Evolutionary conservation across 805 yeast species (phyloP).

Genomic region (Ogataea trehalophila): DNA sequence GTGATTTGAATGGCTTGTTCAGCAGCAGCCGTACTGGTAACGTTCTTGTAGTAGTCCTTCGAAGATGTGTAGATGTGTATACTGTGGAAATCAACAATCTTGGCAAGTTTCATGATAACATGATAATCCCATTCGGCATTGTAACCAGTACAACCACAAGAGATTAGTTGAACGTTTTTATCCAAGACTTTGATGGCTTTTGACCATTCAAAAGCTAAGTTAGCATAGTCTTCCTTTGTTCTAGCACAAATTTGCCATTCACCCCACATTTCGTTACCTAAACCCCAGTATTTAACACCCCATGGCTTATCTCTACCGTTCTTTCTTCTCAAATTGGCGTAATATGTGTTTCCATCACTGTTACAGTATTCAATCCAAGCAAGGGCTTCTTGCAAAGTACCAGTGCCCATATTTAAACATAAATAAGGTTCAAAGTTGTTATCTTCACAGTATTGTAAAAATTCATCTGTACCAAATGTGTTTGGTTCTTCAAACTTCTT

Average conservation of each 20-base stretch:
- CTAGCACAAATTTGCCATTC: constrained; percentile 34
- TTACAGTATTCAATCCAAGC: constrained; percentile 34
- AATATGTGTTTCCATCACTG: constrained; percentile 28
- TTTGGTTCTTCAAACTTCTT: constrained; percentile 25
- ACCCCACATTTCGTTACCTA: constrained; percentile 35
- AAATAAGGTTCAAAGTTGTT: constrained; percentile 30
- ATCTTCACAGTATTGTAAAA: constrained; percentile 30
- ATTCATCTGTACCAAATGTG: constrained; percentile 33
- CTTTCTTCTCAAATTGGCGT: constrained; percentile 30
- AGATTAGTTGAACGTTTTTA: constrained; percentile 23
- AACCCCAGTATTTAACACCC: constrained; percentile 33
- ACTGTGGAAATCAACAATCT: constrained; percentile 28
- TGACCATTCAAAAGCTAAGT: constrained; percentile 31
- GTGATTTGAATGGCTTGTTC: constrained; percentile 30
- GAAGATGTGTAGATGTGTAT: constrained; percentile 30
- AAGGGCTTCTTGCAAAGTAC: constrained; percentile 32
- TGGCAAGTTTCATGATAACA: constrained; percentile 23
- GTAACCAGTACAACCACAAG: constrained; percentile 30
- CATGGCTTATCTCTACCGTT: constrained; percentile 33
- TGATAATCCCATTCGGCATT: constrained; percentile 27
- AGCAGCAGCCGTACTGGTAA: constrained; percentile 28
- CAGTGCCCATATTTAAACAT: constrained; percentile 34
- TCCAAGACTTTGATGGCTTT: constrained; percentile 31
- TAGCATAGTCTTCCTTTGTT: constrained; percentile 26
- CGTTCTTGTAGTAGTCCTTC: constrained; percentile 25